Base-by-base conservation (phyloP, 1,284 basidiomycete species). In the Trichosporon sp. region DNA sequence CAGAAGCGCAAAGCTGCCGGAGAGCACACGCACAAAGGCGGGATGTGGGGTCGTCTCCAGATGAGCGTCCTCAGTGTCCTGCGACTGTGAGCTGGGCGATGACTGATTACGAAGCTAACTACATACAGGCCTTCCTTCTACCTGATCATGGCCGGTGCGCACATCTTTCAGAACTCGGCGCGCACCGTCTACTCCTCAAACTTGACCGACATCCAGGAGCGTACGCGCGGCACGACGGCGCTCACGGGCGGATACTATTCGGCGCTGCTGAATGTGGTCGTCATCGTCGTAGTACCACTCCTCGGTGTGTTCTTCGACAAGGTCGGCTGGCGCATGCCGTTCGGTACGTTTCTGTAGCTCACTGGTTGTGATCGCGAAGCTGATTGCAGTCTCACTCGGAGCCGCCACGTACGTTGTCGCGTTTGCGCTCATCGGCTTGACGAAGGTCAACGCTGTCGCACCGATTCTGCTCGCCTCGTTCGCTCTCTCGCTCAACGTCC, bases 271-370 rank as follows among this genome's bases (percentile, higher is more conserved):
- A 79, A 83, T 68, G 75, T 83, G 31, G 79, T 84, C 8, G 80
- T 81, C 0, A 84, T 84, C 38, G 76, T 84, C n/a, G 71, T 84
- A 37, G 81, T 81, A 0, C 83, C 83, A 0, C 32, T 77, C 1
- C 74, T 80, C 2, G 81, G 81, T 1, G 32, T 75, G 8, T 76
- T 72, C 65, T 78, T 76, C 61, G 77, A 78, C 66, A 67, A 68
- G 37, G 70, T 75, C 37, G 77, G 78, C 0, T 72, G 72, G 48
- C 70, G 74, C 43, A 76, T 79, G 65, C 76, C 79, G 16, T 69
- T 70, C 21, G 66, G 64, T 68, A 35, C 43, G 43, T 46, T n/a
- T 46, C 16, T 43, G 54, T 71, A 16, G 7, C 2, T 19, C 1
- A 26, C 26, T 26, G 26, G 26, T 26, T 26, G 26, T 26, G 26